Evolutionary conservation across 352 stramenopile species (phyloP).

Genomic region (Phytophthora citricola): DNA sequence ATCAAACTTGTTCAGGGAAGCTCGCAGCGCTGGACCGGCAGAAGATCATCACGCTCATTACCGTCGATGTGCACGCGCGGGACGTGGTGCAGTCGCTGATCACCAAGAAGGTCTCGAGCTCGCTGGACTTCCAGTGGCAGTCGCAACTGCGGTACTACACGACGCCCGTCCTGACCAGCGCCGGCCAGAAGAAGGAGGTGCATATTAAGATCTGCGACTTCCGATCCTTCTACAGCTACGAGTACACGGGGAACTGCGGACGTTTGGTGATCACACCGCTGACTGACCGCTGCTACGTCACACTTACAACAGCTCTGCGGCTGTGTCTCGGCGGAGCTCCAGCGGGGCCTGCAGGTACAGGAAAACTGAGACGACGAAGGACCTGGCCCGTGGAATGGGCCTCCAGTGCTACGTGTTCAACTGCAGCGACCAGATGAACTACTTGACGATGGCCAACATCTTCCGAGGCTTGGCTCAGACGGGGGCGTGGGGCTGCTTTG

Average conservation of each 20-base stretch:
- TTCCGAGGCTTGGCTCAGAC: constrained; percentile 95
- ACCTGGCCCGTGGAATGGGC: constrained; percentile 77
- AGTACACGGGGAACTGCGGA: constrained; percentile 96
- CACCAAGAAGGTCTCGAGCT: constrained; percentile 92
- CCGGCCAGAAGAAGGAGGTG: constrained; percentile 66
- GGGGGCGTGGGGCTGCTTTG: constrained; percentile 96
- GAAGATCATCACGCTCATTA: constrained; percentile 98
- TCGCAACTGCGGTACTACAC: constrained; percentile 96
- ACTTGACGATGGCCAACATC: constrained; percentile 97
- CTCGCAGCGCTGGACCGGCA: constrained; percentile 72
- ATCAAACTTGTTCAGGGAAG: constrained; percentile 94
- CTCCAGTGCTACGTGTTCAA: constrained; percentile 91
- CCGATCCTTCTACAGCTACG: constrained; percentile 93
- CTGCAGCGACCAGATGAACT: constrained; percentile 93
- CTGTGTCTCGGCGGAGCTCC: constrained; percentile 83
- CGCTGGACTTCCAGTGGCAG: constrained; percentile 95
- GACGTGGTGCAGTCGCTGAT: constrained; percentile 95
- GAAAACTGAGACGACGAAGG: constrained; percentile 89
- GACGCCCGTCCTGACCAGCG: constrained; percentile 53
- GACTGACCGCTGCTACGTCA: constrained; percentile 88
- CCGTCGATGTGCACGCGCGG: constrained; percentile 96
- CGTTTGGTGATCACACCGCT: constrained; percentile 86
- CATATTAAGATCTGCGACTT: constrained; percentile 94
- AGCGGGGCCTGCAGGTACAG: constrained; percentile 80
- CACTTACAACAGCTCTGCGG: constrained; percentile 79